These are phyloP conservation scores for Aspergillus baeticus DNA, from an alignment of 495 filamentous ascomycete species.

Conservation along the genomic window DNA sequence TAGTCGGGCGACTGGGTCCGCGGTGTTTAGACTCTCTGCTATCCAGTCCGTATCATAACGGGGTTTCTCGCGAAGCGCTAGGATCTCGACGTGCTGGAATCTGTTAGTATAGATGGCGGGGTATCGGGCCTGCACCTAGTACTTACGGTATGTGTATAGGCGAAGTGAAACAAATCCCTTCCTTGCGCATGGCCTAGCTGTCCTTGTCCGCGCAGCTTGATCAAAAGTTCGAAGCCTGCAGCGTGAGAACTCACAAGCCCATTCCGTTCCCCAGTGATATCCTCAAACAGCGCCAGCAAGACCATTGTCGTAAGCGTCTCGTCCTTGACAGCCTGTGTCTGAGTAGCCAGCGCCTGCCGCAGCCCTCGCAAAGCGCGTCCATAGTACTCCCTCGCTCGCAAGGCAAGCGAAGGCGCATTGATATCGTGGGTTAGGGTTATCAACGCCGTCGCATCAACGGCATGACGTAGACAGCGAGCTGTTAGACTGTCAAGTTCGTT, in stretches of 20 bases:
- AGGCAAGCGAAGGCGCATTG: constrained; percentile 28
- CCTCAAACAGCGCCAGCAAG: constrained; percentile 40
- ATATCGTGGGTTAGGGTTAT: constrained; percentile 35
- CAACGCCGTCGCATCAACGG: constrained; percentile 41
- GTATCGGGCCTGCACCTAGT: background rate
- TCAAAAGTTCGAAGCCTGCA: constrained; percentile 41
- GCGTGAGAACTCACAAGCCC: constrained; percentile 42
- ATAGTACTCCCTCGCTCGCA: constrained; percentile 34
- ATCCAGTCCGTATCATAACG: constrained; percentile 34
- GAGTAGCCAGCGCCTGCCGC: constrained; percentile 28
- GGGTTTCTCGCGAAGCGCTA: constrained; percentile 36
- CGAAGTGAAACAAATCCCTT: constrained; percentile 43
- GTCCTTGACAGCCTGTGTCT: constrained; percentile 35
- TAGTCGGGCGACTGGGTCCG: constrained; percentile 38
- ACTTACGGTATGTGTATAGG: constrained; percentile 42
- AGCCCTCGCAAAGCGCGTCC: constrained; percentile 36
- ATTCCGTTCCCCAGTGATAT: constrained; percentile 41
- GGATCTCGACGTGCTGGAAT: constrained; percentile 38
- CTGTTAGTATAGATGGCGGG: background rate
- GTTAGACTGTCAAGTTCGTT: constrained; percentile 12
- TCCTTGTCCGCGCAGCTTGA: constrained; percentile 34
- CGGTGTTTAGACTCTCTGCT: constrained; percentile 24
- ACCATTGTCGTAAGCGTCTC: constrained; percentile 44
- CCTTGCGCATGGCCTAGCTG: constrained; percentile 34
- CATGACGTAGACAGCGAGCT: constrained; percentile 34